Conservation (phyloP, 116 monocot genomes). For the Thalassia testudinum region DNA sequence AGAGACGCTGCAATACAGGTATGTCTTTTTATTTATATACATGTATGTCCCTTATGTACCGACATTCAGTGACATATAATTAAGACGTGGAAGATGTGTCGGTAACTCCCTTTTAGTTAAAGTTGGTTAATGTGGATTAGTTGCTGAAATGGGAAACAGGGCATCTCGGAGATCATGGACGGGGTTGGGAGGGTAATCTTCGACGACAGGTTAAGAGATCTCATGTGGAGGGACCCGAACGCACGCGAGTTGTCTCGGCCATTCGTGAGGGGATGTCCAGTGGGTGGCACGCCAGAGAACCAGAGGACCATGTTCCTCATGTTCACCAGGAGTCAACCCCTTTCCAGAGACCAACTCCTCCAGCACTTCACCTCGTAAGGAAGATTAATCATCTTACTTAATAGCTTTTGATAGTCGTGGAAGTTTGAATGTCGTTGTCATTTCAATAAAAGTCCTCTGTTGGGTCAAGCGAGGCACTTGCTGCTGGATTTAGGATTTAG, state of each 20-base stretch:
- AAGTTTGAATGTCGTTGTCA: too few species aligned
- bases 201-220: slow-evolving; percentile 1
- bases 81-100: too few species aligned
- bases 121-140: too few species aligned
- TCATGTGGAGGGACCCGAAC: not conserved
- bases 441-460: too few species aligned
- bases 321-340: slow-evolving; percentile 1
- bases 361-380: not conserved
- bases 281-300: slow-evolving; percentile 1
- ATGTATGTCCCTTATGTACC: too few species aligned
- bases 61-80: too few species aligned
- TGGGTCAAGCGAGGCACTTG: too few species aligned
- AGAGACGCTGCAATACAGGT: slow-evolving; percentile 5
- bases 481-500: too few species aligned
- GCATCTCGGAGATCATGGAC: slow-evolving; percentile 4
- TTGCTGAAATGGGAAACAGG: not conserved
- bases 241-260: not conserved
- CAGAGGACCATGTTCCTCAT: slow-evolving; percentile 11
- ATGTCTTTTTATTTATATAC: too few species aligned
- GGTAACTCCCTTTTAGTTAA: too few species aligned
- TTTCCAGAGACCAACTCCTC: not conserved
- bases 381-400: not conserved
- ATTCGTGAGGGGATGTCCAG: not conserved
- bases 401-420: too few species aligned
- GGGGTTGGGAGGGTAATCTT: slow-evolving; percentile 16